A percentile compares a stretch with the other conserved stretches of the same genome.
Evolutionary conservation across 192 early-diverging fungal genomes (phyloP).

Genomic region (Backusella tuberculispora): DNA sequence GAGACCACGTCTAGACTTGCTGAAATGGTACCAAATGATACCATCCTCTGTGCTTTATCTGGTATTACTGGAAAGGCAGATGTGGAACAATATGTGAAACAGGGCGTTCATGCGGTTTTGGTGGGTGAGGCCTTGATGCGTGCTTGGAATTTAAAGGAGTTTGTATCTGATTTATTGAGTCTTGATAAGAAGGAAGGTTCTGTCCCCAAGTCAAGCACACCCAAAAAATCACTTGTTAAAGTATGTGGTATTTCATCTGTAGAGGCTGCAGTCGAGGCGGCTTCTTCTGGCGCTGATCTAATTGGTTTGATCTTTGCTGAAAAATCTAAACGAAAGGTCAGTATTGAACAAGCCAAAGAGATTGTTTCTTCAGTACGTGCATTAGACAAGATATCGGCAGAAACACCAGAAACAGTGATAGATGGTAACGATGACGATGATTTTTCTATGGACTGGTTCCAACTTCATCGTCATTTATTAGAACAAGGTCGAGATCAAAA

Average conservation of each 20-base stretch:
- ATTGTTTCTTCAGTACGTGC: slow-evolving; percentile 74
- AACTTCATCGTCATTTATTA: slow-evolving; percentile 44
- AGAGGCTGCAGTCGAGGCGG: slow-evolving; percentile 79
- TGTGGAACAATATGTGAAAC: slow-evolving; percentile 76
- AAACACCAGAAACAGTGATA: neutral
- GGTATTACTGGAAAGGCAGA: slow-evolving; percentile 85
- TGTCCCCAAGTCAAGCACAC: neutral
- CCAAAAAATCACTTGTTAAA: slow-evolving; percentile 68
- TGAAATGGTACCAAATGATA: slow-evolving; percentile 73
- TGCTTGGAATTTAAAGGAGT: slow-evolving; percentile 67
- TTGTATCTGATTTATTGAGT: slow-evolving; percentile 74
- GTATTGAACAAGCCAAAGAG: slow-evolving; percentile 59
- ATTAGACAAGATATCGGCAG: slow-evolving; percentile 21
- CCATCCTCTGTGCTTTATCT: slow-evolving; percentile 85
- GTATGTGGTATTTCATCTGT: slow-evolving; percentile 89
- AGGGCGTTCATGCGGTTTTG: slow-evolving; percentile 81
- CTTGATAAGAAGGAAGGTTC: slow-evolving; percentile 13
- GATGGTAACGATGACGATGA: neutral
- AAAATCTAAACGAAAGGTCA: slow-evolving; percentile 78
- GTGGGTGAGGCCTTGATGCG: slow-evolving; percentile 97
- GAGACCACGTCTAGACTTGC: slow-evolving; percentile 78
- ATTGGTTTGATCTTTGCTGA: slow-evolving; percentile 94
- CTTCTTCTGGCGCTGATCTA: slow-evolving; percentile 82
- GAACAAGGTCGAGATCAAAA: slow-evolving; percentile 45
- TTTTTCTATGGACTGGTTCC: slow-evolving; percentile 48